Conservation (phyloP, 768 basidiomycete species). For the Mycena maculata region DNA sequence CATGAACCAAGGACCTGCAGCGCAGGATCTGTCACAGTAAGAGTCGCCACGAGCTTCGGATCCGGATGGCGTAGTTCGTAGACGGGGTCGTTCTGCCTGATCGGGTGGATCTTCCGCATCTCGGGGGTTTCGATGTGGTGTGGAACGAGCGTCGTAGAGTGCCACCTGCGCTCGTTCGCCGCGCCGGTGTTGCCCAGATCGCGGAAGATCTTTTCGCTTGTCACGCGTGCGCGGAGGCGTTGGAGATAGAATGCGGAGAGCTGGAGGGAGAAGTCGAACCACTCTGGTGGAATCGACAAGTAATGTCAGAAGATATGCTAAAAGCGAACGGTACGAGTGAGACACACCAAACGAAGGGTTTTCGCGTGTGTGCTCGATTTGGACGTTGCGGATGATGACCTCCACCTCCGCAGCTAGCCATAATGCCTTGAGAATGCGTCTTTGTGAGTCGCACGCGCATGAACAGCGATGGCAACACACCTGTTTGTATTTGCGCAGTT, state of each 20-base stretch:
- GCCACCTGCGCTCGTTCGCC: slow-evolving; percentile 44
- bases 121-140: slow-evolving; percentile 25
- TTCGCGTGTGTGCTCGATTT: slow-evolving; percentile 25
- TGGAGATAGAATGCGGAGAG: slow-evolving; percentile 34
- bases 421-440: slow-evolving; percentile 40
- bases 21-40: slow-evolving; percentile 34
- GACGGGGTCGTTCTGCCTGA: slow-evolving; percentile 12
- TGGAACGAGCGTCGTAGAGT: slow-evolving; percentile 32
- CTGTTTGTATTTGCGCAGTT: slow-evolving; percentile 7
- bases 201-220: slow-evolving; percentile 41
- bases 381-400: slow-evolving; percentile 39
- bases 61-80: slow-evolving; percentile 45
- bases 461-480: neutral
- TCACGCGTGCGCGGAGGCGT: slow-evolving; percentile 39
- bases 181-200: slow-evolving; percentile 49
- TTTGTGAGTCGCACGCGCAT: fast-evolving
- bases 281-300: neutral
- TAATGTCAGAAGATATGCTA: neutral
- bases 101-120: slow-evolving; percentile 20
- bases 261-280: slow-evolving; percentile 11
- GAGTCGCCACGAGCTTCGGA: slow-evolving; percentile 36
- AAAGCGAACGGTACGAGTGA: neutral
- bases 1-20: slow-evolving; percentile 52
- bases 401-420: slow-evolving; percentile 44
- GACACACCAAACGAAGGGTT: slow-evolving; percentile 32